Evolutionary conservation across 2,329 filamentous ascomycete species (phyloP).

Genomic region (Westerdykella ornata): DNA sequence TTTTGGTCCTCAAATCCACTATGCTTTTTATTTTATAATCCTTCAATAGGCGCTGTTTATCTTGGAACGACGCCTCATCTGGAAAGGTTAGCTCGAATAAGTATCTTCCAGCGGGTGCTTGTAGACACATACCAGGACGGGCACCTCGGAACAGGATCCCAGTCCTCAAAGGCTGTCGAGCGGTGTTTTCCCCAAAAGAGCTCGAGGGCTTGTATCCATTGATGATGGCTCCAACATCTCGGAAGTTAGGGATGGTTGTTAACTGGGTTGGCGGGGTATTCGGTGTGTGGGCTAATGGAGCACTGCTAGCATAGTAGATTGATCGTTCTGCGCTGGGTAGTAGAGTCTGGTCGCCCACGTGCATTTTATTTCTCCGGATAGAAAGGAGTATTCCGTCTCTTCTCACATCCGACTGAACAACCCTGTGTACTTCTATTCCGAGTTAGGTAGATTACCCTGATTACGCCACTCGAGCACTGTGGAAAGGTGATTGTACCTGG

Average conservation of each 20-base stretch:
- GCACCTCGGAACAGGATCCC: slow-evolving; percentile 31
- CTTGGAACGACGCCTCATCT: slow-evolving; percentile 65
- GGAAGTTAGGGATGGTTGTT: slow-evolving; percentile 33
- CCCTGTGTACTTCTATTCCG: no score
- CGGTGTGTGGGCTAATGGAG: no score
- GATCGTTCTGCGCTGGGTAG: no score
- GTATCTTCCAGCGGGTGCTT: not conserved
- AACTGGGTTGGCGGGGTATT: slow-evolving; percentile 9
- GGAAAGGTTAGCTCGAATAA: slow-evolving; percentile 7
- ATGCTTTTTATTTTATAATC: slow-evolving; percentile 62
- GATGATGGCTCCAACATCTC: slow-evolving; percentile 31
- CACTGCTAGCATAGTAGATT: no score
- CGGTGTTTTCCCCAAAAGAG: slow-evolving; percentile 5
- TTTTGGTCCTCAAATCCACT: slow-evolving; percentile 72
- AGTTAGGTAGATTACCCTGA: no score
- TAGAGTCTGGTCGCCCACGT: no score
- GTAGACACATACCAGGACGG: slow-evolving; percentile 24
- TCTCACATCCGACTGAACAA: no score
- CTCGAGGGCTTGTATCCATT: slow-evolving; percentile 15
- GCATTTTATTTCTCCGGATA: no score
- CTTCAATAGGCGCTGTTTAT: slow-evolving; percentile 54
- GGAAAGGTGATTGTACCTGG: no score
- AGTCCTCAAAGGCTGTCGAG: slow-evolving; percentile 18
- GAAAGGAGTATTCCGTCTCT: no score
- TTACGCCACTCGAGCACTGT: no score